phyloP scores from a whole-genome alignment of 306 rosid species.

The Malus fusca region DNA sequence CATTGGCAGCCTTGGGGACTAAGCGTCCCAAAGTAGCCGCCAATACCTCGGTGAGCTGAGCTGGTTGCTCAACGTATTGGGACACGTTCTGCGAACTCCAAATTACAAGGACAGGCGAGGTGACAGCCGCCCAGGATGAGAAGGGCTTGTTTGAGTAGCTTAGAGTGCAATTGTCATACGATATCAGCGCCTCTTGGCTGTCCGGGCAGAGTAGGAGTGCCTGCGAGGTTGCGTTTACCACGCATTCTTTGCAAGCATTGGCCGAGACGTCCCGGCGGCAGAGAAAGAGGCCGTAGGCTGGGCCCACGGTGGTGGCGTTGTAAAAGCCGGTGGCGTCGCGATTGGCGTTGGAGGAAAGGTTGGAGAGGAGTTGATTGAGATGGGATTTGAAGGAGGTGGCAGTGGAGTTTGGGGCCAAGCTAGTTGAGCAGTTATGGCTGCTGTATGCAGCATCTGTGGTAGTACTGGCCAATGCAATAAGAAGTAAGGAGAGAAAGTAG shows the following conservation, averaged over 20 bases:
- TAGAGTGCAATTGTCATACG: constrained; percentile 41
- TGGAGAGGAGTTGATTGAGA: not conserved
- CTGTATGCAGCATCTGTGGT: not conserved
- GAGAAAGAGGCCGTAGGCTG: not conserved
- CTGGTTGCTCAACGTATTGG: not conserved
- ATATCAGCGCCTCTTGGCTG: constrained; percentile 30
- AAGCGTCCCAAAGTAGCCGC: not conserved
- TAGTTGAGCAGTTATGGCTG: not conserved
- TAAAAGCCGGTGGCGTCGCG: not conserved
- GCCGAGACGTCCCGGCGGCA: constrained; percentile 1
- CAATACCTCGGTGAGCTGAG: not conserved
- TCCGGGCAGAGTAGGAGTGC: constrained; percentile 19
- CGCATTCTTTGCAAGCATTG: constrained; percentile 29
- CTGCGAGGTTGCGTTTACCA: constrained; percentile 15
- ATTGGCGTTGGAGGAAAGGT: not conserved
- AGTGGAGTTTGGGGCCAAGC: not conserved
- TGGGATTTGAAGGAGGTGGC: constrained; percentile 3
- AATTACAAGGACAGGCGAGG: not conserved
- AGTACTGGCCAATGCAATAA: not conserved
- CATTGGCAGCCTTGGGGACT: not conserved
- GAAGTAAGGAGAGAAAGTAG: not conserved
- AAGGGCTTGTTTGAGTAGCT: constrained; percentile 35
- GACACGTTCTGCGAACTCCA: not conserved
- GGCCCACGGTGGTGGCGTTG: not conserved
- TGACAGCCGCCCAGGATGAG: not conserved